Conservation (phyloP, 768 basidiomycete genomes). For the Trametes elegans region DNA sequence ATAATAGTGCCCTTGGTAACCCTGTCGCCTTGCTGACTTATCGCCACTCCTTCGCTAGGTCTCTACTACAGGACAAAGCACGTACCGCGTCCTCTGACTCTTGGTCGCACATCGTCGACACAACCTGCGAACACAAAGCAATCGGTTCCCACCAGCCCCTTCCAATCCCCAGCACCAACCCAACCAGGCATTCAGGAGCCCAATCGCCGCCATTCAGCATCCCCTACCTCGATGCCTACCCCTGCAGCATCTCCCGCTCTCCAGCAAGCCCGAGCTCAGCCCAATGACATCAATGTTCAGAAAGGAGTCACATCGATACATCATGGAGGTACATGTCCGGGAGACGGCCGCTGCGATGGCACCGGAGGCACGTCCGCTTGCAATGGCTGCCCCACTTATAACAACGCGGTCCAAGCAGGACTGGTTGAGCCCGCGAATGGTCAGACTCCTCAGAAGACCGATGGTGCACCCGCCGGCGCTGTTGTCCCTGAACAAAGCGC, state of each 20-base stretch:
- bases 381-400: slow-evolving; percentile 94
- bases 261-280: slow-evolving; percentile 19
- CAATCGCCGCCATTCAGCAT: slow-evolving; percentile 18
- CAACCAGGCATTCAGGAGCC: slow-evolving; percentile 13
- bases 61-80: slow-evolving; percentile 84
- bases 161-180: slow-evolving; percentile 6
- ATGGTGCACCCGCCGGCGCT: slow-evolving; percentile 28
- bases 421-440: slow-evolving; percentile 7
- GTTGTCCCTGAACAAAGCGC: slow-evolving; percentile 1
- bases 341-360: slow-evolving; percentile 97
- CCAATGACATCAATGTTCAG: background rate
- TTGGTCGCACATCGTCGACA: slow-evolving; percentile 35
- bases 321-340: slow-evolving; percentile 81
- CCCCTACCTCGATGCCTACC: slow-evolving; percentile 24
- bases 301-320: slow-evolving; percentile 15
- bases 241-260: slow-evolving; percentile 25
- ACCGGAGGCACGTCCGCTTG: slow-evolving; percentile 93
- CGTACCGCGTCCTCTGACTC: slow-evolving; percentile 67
- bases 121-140: slow-evolving; percentile 32
- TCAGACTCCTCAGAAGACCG: slow-evolving; percentile 34
- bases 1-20: slow-evolving; percentile 20
- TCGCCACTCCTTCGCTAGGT: slow-evolving; percentile 45
- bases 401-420: slow-evolving; percentile 57
- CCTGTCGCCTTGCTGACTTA: slow-evolving; percentile 33
- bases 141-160: slow-evolving; percentile 23